phyloP scores from a whole-genome alignment of 2,329 filamentous ascomycete genomes.

The Botrytis sinoallii region DNA sequence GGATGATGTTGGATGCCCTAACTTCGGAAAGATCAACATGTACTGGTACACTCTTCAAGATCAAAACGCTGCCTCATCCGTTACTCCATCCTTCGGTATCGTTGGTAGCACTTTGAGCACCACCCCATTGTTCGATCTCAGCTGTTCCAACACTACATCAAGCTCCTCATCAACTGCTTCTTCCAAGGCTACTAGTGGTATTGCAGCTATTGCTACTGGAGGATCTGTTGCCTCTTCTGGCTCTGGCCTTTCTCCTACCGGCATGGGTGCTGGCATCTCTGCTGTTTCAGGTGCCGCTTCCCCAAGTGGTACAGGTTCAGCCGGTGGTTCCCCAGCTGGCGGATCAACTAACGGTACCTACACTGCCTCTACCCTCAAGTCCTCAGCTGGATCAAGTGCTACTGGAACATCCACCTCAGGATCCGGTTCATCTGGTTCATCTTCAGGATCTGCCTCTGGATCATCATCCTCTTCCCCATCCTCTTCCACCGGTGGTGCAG shows the following conservation, averaged over 20 bases:
- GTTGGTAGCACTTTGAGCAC: conserved; percentile 52
- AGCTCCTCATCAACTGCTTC: conserved; percentile 24
- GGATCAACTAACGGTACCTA: conserved; percentile 17
- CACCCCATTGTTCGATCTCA: conserved; percentile 61
- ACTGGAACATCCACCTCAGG: conserved; percentile 18
- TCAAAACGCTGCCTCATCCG: conserved; percentile 50
- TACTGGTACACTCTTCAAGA: conserved; percentile 82
- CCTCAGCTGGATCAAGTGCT: conserved; percentile 9
- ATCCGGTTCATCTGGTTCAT: conserved; percentile 13
- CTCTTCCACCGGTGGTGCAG: conserved; percentile 18
- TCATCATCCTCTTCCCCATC: conserved; percentile 15
- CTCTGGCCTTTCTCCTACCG: conserved; percentile 27
- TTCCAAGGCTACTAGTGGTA: conserved; percentile 18
- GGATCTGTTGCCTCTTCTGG: conserved; percentile 25
- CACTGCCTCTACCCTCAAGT: conserved; percentile 8
- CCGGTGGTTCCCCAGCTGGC: background rate
- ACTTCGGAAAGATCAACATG: conserved; percentile 61
- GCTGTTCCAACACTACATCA: conserved; percentile 45
- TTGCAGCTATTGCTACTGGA: conserved; percentile 18
- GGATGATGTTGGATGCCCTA: conserved; percentile 71
- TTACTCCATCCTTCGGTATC: conserved; percentile 69
- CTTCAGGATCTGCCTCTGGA: conserved; percentile 18
- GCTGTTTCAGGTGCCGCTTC: conserved; percentile 10
- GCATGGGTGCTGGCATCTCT: conserved; percentile 22
- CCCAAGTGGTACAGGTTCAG: conserved; percentile 15